Evolutionary conservation across 192 early-diverging fungal species (phyloP).

Genomic region (Allomyces arbusculus): DNA sequence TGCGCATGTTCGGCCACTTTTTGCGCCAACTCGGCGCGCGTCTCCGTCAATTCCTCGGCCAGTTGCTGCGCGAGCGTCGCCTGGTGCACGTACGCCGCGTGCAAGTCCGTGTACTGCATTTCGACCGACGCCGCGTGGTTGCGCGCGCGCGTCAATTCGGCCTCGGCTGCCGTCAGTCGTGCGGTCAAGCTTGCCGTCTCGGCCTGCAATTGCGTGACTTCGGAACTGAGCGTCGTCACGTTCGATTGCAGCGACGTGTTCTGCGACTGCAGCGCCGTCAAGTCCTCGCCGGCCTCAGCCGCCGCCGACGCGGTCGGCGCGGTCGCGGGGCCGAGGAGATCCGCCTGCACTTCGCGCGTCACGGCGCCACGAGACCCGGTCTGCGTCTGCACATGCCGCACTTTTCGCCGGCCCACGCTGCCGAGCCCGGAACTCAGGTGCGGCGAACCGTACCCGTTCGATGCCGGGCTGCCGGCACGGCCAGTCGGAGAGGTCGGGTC

Average conservation of each 20-base stretch:
- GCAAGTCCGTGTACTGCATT: not conserved
- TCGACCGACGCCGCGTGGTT: not conserved
- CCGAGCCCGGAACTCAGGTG: not conserved
- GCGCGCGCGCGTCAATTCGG: not conserved
- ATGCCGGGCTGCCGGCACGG: no score
- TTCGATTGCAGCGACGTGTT: not conserved
- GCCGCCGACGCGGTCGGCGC: no score
- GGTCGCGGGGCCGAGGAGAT: not conserved
- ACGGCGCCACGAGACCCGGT: not conserved
- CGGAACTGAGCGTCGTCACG: not conserved
- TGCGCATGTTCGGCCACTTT: not conserved
- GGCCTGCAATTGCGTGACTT: not conserved
- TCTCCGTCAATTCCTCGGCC: not conserved
- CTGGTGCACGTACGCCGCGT: not conserved
- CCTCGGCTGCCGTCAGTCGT: not conserved
- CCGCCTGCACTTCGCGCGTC: not conserved
- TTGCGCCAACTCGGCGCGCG: not conserved
- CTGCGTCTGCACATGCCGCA: not conserved
- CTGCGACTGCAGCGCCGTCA: not conserved
- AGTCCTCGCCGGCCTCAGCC: not conserved
- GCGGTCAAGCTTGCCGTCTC: not conserved
- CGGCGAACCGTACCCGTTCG: no score
- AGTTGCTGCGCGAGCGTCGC: not conserved
- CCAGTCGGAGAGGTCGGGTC: no score
- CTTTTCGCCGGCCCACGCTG: not conserved